These are phyloP conservation scores for Zopfochytrium polystomum DNA, from an alignment of 371 early-diverging fungal genomes.

Conservation along the genomic window DNA sequence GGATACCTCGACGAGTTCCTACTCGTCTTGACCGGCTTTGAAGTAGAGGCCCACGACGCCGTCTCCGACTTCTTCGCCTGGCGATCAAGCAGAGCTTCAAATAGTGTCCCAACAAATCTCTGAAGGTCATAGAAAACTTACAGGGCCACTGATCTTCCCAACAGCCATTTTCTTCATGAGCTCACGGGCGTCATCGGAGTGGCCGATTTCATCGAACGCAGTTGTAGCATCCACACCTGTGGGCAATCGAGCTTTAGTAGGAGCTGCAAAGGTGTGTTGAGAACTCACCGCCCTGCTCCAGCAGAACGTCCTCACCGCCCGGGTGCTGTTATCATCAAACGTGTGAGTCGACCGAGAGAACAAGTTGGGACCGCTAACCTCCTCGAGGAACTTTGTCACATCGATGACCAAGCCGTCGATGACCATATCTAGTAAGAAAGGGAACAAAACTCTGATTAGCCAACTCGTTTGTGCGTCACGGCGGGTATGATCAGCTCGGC, in stretches of 20 bases:
- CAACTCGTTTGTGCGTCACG: no score
- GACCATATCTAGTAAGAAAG: constrained; percentile 53
- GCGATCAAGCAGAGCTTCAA: background rate
- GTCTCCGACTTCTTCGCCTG: no score
- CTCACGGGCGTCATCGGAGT: constrained; percentile 88
- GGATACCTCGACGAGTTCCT: no score
- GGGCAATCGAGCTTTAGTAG: background rate
- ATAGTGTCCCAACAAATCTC: background rate
- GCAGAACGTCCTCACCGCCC: constrained; percentile 54
- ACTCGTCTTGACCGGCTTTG: no score
- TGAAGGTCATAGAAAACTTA: background rate
- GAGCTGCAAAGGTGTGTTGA: no score
- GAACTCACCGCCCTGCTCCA: constrained; percentile 47
- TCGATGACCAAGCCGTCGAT: constrained; percentile 80
- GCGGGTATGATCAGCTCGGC: no score
- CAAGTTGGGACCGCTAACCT: constrained; percentile 37
- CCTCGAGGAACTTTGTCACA: constrained; percentile 72
- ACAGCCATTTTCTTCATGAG: constrained; percentile 12
- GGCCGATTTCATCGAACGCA: constrained; percentile 91
- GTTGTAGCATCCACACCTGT: constrained; percentile 83
- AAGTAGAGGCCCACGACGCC: no score
- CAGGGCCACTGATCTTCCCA: constrained; percentile 11
- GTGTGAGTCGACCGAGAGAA: background rate
- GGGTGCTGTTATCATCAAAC: constrained; percentile 40
- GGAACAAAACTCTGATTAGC: background rate